phyloP scores from a whole-genome alignment of 192 early-diverging fungal species.

The Glomus cerebriforme region DNA sequence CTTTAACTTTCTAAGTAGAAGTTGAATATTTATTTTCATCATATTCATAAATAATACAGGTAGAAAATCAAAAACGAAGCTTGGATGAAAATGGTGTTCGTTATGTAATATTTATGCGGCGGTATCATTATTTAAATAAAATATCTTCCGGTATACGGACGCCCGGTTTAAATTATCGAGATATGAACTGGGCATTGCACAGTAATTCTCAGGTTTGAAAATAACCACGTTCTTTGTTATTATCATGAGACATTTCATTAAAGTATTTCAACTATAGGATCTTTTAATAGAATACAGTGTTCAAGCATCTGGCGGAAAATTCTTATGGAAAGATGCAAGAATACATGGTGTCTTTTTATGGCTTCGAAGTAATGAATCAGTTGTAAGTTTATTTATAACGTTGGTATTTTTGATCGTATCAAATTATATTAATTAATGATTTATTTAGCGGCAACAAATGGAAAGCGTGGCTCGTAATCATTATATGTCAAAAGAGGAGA shows the following conservation, averaged over 20 bases:
- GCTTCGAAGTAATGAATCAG: constrained; percentile 72
- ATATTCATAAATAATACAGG: constrained; percentile 39
- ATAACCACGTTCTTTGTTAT: constrained; percentile 29
- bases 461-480: constrained; percentile 89
- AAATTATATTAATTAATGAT: not conserved
- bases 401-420: not conserved
- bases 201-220: constrained; percentile 82
- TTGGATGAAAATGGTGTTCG: constrained; percentile 87
- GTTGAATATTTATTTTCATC: not conserved
- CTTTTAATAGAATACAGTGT: constrained; percentile 61
- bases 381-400: constrained; percentile 51
- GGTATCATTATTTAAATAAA: constrained; percentile 63
- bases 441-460: constrained; percentile 60
- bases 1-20: not conserved
- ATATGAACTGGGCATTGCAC: constrained; percentile 83
- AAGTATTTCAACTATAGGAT: constrained; percentile 48
- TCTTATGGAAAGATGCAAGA: constrained; percentile 82
- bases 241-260: constrained; percentile 31
- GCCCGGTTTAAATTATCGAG: constrained; percentile 60
- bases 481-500: constrained; percentile 72
- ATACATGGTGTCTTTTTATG: constrained; percentile 84
- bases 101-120: constrained; percentile 72
- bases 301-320: constrained; percentile 54
- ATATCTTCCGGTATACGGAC: constrained; percentile 51
- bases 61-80: constrained; percentile 68